These are phyloP conservation scores for Cladorrhinum sp. DNA, from an alignment of 2,329 filamentous ascomycete species.

Conservation along the genomic window DNA sequence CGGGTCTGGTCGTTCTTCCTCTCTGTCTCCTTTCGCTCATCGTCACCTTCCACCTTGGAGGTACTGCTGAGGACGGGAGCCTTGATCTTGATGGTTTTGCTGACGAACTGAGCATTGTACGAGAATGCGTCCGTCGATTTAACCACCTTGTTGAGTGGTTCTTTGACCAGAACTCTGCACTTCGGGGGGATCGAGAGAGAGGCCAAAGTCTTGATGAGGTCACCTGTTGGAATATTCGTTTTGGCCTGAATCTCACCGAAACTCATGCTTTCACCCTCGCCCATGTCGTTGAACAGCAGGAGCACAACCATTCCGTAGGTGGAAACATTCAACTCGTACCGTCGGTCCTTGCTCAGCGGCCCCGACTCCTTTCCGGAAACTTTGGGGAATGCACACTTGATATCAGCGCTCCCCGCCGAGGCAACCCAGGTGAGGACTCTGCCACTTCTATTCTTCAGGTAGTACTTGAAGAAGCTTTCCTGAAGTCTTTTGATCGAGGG, in stretches of 20 bases:
- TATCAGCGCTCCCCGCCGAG: conserved; percentile 73
- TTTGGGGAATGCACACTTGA: conserved; percentile 74
- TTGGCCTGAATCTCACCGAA: conserved; percentile 78
- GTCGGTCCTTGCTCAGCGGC: conserved; percentile 59
- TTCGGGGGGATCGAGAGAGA: conserved; percentile 81
- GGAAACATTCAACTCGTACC: conserved; percentile 87
- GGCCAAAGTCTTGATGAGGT: conserved; percentile 75
- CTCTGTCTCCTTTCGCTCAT: conserved; percentile 68
- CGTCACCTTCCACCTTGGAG: conserved; percentile 78
- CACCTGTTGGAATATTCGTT: conserved; percentile 72
- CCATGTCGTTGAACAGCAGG: conserved; percentile 80
- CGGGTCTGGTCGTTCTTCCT: conserved; percentile 72
- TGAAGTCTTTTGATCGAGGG: conserved; percentile 70
- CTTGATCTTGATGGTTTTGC: conserved; percentile 83
- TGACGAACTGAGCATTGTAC: conserved; percentile 79
- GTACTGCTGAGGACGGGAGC: conserved; percentile 77
- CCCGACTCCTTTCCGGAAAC: conserved; percentile 67
- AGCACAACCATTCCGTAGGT: conserved; percentile 92
- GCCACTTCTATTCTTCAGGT: conserved; percentile 81
- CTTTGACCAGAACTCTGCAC: conserved; percentile 75
- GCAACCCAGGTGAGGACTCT: conserved; percentile 81
- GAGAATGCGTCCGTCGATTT: conserved; percentile 74
- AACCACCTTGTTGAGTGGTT: conserved; percentile 74
- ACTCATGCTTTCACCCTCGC: conserved; percentile 47
- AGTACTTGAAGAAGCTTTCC: conserved; percentile 84